phyloP scores from a whole-genome alignment of 2,329 filamentous ascomycete species.

The Ciborinia camelliae region DNA sequence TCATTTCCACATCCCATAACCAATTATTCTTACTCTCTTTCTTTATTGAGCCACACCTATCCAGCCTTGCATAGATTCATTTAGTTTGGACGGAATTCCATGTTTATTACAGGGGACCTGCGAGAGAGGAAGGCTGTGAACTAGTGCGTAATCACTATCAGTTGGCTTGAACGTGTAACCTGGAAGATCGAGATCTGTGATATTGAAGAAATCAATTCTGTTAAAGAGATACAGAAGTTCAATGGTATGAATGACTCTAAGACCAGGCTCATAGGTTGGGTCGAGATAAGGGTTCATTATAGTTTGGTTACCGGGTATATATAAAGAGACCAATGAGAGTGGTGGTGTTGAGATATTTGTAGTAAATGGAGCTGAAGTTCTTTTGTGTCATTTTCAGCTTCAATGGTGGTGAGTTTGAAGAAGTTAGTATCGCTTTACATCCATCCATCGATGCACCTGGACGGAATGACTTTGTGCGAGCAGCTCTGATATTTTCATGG shows the following conservation, averaged over 20 bases:
- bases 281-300: constrained; percentile 47
- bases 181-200: constrained; percentile 29
- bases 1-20: constrained; percentile 44
- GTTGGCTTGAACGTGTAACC: constrained; percentile 38
- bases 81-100: constrained; percentile 37
- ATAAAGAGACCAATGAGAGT: constrained; percentile 46
- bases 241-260: constrained; percentile 50
- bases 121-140: constrained; percentile 42
- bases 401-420: constrained; percentile 43
- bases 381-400: constrained; percentile 41
- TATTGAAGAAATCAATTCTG: constrained; percentile 45
- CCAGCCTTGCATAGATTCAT: constrained; percentile 43
- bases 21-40: constrained; percentile 39
- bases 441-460: constrained; percentile 46
- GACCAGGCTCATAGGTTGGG: constrained; percentile 38
- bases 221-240: constrained; percentile 53
- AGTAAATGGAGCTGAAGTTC: constrained; percentile 42
- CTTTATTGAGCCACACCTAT: constrained; percentile 36
- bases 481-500: constrained; percentile 43
- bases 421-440: constrained; percentile 45
- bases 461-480: constrained; percentile 42
- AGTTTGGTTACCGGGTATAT: constrained; percentile 54
- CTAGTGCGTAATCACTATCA: constrained; percentile 42
- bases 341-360: constrained; percentile 38
- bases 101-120: constrained; percentile 47